Conservation (phyloP, 2,329 filamentous ascomycete genomes). For the Ophiostoma sp. region DNA sequence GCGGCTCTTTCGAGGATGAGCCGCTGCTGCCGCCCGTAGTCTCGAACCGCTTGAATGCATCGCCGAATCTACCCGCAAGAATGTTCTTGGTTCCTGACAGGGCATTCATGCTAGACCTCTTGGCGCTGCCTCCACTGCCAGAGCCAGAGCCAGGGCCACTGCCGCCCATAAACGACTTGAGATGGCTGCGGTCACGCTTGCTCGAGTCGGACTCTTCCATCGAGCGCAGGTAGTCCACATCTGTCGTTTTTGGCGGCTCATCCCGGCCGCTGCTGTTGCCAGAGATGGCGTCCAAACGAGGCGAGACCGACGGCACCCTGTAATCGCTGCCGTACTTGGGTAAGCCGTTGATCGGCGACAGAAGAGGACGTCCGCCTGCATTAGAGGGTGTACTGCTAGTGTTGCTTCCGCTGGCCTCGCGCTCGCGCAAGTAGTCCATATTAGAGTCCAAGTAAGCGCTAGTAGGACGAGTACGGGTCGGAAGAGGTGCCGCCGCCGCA, state of each 20-base stretch:
- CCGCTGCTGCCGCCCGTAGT: constrained; percentile 34
- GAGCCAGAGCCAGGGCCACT: background rate
- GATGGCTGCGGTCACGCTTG: constrained; percentile 50
- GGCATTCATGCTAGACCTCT: constrained; percentile 68
- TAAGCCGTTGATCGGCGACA: constrained; percentile 36
- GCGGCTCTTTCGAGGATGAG: background rate
- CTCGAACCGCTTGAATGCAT: constrained; percentile 91
- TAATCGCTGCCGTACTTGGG: constrained; percentile 33
- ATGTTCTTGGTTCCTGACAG: constrained; percentile 73
- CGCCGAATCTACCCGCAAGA: constrained; percentile 82
- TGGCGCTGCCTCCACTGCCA: constrained; percentile 40
- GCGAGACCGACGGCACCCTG: constrained; percentile 2
- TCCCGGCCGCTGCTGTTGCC: constrained; percentile 27
- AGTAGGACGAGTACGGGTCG: constrained; percentile 59
- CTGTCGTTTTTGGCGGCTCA: constrained; percentile 66
- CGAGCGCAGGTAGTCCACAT: constrained; percentile 75
- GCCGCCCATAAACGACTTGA: constrained; percentile 41
- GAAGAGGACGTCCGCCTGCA: constrained; percentile 41
- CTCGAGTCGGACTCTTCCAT: constrained; percentile 31
- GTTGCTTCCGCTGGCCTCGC: constrained; percentile 44
- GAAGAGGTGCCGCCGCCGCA: constrained; percentile 34
- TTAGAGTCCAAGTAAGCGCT: constrained; percentile 81
- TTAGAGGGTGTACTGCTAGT: constrained; percentile 2
- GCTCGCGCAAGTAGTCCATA: constrained; percentile 74
- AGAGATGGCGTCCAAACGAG: background rate